Evolutionary conservation across 1,284 basidiomycete genomes (phyloP).

Genomic region (Tremellales sp.): DNA sequence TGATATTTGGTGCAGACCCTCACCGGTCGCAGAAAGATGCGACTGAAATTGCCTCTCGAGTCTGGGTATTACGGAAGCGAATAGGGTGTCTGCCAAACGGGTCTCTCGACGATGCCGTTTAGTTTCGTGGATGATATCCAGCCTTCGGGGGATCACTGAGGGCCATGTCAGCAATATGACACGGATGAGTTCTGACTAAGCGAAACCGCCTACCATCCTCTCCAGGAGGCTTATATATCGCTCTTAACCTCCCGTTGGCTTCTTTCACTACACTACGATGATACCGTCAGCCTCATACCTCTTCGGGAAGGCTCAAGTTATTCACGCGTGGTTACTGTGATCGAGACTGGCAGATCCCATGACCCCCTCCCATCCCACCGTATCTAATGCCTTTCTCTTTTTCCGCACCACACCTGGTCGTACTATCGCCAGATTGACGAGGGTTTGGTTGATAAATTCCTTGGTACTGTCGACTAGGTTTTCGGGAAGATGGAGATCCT

Average conservation of each 20-base stretch:
- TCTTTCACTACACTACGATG: slow-evolving; percentile 6
- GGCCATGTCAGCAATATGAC: too few species aligned
- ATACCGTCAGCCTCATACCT: background rate
- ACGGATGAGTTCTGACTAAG: background rate
- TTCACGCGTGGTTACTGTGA: background rate
- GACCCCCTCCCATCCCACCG: slow-evolving; percentile 13
- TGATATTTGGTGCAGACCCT: too few species aligned
- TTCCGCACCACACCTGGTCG: slow-evolving; percentile 10
- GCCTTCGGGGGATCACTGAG: too few species aligned
- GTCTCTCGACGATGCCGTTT: too few species aligned
- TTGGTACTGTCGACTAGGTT: slow-evolving; percentile 6
- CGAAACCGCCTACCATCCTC: slow-evolving; percentile 9
- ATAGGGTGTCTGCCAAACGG: too few species aligned
- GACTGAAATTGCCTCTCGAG: too few species aligned
- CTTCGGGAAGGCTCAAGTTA: background rate
- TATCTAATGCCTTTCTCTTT: slow-evolving; percentile 10
- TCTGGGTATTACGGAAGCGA: too few species aligned
- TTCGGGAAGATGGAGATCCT: slow-evolving; percentile 5
- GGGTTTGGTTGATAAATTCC: slow-evolving; percentile 4
- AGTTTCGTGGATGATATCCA: too few species aligned
- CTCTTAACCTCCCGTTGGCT: slow-evolving; percentile 10
- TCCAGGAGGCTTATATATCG: slow-evolving; percentile 9
- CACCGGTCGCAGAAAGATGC: too few species aligned
- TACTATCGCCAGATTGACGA: slow-evolving; percentile 7
- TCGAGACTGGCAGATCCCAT: slow-evolving; percentile 9